Percentiles rank a stretch among this genome's conserved stretches.
Evolutionary conservation across 2,329 filamentous ascomycete species (phyloP).

Genomic region (Corynespora cassiicola): DNA sequence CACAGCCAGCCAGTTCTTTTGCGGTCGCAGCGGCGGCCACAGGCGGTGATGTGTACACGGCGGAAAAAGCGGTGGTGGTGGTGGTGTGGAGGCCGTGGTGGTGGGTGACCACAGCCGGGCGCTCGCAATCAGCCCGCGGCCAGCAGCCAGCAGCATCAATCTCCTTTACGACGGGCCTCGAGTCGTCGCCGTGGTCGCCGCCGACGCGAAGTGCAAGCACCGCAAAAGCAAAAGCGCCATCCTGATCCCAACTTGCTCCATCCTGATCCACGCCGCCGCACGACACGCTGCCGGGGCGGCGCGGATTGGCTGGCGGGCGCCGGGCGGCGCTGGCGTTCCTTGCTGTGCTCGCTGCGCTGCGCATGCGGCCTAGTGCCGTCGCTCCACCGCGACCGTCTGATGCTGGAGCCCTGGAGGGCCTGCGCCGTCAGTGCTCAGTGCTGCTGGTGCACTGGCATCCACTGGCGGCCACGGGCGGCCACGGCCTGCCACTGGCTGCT

Average conservation of each 20-base stretch:
- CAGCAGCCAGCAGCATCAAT: too few species aligned
- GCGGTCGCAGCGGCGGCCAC: background rate
- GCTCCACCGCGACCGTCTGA: slow-evolving; percentile 24
- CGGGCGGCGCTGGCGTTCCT: slow-evolving; percentile 31
- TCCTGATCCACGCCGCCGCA: slow-evolving; percentile 33
- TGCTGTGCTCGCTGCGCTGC: slow-evolving; percentile 32
- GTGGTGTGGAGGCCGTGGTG: slow-evolving; percentile 13
- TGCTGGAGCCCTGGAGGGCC: too few species aligned
- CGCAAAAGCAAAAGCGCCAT: slow-evolving; percentile 30
- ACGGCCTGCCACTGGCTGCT: too few species aligned
- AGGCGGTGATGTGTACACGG: too few species aligned
- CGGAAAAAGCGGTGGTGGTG: slow-evolving; percentile 16
- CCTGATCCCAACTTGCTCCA: too few species aligned
- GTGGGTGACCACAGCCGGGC: too few species aligned
- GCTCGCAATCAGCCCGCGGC: too few species aligned
- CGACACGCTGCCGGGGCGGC: slow-evolving; percentile 23
- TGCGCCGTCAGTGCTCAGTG: slow-evolving; percentile 8
- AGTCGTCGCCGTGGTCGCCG: too few species aligned
- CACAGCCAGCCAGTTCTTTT: too few species aligned
- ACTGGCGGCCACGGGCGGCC: too few species aligned
- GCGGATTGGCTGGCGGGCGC: slow-evolving; percentile 25
- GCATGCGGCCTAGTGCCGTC: slow-evolving; percentile 26
- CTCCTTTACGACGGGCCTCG: too few species aligned
- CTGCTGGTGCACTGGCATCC: slow-evolving; percentile 7
- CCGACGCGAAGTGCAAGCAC: slow-evolving; percentile 35